Base-by-base conservation (phyloP, 768 basidiomycete genomes). In the Sistotremastrum niveocremeum region DNA sequence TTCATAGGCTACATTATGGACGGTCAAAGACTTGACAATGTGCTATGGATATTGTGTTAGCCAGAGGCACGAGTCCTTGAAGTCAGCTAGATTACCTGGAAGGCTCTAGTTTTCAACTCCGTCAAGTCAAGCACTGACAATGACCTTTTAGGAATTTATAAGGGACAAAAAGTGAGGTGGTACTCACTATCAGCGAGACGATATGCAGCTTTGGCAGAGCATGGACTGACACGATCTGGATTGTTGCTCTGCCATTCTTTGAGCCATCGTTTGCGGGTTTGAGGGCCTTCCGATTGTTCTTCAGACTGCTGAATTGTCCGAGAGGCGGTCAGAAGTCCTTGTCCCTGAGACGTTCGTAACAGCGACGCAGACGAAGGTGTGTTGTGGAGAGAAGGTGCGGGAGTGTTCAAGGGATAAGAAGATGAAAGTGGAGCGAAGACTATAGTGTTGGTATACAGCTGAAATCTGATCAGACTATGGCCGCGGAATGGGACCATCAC, bases 371-470 rank as follows among this genome's bases (percentile, higher is more conserved):
- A 30, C 32, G 7, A 37, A 37, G 30, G 48, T 40, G 7, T 37
- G 41, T 6, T 28, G 34, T 10, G 55, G 51, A 35, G 49, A 50
- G 31, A 49, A 53, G 9, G 53, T 53, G 36, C 56, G 64, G 34
- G 45, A 49, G 41, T 12, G 55, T 36, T 43, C 44, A 41, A 38
- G 10, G 60, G 54, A 51, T 84, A 82, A 33, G 76, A 73, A 5
- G 89, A 91, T 0, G 85, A 77, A 11, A 91, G 65, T 0, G 88
- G 88, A 0, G 89, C 84, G 52, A 91, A 91, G 31, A 79, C 71
- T 51, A 91, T 83, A 30, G 71, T 72, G 54, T 89, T 85, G 10
- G 88, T 91, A 58, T 91, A 93, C 29, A 91, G 65, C 87, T 88
- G 52, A 3, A 37, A 32, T 12, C 4, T 28, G n/a, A 28, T 29